Evolutionary conservation across 495 filamentous ascomycete species (phyloP).

Genomic region (Staphylotrichum tortipilum): DNA sequence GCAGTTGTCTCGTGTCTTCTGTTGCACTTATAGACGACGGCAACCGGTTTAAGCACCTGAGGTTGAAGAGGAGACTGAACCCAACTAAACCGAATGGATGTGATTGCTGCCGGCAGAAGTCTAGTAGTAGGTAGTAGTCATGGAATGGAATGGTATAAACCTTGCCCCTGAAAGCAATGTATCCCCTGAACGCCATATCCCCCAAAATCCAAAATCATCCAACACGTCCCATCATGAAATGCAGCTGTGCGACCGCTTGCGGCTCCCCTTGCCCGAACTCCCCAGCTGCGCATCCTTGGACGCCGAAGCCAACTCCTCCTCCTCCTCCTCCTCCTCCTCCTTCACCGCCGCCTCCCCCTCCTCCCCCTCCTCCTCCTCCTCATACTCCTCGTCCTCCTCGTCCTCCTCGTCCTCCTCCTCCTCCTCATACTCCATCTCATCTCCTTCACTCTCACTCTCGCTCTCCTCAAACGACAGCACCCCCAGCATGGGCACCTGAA

Average conservation of each 20-base stretch:
- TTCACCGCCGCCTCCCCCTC: conserved; percentile 16
- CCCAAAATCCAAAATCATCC: background rate
- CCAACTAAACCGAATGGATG: too few species aligned
- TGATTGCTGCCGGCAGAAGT: background rate
- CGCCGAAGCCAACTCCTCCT: background rate
- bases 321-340: conserved; percentile 5
- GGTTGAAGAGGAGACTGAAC: too few species aligned
- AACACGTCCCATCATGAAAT: conserved; percentile 10
- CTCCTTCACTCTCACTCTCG: conserved; percentile 24
- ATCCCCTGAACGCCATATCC: background rate
- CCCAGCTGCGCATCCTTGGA: conserved; percentile 20
- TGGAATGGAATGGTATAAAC: background rate
- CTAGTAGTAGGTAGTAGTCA: too few species aligned
- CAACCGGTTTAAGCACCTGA: too few species aligned
- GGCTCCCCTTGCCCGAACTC: conserved; percentile 13
- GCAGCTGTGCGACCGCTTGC: conserved; percentile 13
- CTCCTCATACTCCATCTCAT: conserved; percentile 12
- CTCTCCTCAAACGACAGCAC: conserved; percentile 27
- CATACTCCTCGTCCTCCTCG: conserved; percentile 15
- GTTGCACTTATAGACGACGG: too few species aligned
- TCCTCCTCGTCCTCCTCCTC: conserved; percentile 23
- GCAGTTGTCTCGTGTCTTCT: too few species aligned
- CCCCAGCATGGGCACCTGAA: conserved; percentile 28
- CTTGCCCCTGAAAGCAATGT: background rate
- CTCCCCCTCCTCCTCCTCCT: conserved; percentile 12